phyloP scores from a whole-genome alignment of 2,329 filamentous ascomycete genomes.

The Exophiala aquamarina region DNA sequence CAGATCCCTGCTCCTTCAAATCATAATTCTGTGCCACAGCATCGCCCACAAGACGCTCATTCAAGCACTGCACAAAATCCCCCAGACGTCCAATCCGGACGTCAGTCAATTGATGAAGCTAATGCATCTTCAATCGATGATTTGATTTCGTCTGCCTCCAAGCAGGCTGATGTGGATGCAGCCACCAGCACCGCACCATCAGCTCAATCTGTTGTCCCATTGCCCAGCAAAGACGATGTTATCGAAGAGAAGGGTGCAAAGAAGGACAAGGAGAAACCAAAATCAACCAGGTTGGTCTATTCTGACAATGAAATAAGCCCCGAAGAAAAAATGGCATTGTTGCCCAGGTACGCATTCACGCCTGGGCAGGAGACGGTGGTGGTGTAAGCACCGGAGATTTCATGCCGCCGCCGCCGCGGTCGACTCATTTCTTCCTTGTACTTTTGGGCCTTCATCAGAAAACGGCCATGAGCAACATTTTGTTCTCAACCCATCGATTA shows the following conservation, averaged over 20 bases:
- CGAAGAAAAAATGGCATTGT: conserved; percentile 82
- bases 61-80: conserved; percentile 15
- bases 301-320: conserved; percentile 76
- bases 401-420: neutral
- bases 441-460: neutral
- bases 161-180: conserved; percentile 40
- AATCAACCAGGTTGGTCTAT: conserved; percentile 72
- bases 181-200: conserved; percentile 21
- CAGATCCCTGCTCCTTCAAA: conserved; percentile 39
- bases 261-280: conserved; percentile 60
- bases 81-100: conserved; percentile 19
- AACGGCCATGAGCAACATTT: neutral
- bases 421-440: neutral
- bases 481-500: too few relatives aligned
- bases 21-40: conserved; percentile 23
- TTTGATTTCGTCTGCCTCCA: conserved; percentile 50
- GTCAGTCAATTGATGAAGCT: conserved; percentile 26
- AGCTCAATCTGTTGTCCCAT: conserved; percentile 16
- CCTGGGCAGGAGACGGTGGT: conserved; percentile 41
- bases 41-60: conserved; percentile 19
- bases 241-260: conserved; percentile 63
- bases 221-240: conserved; percentile 38
- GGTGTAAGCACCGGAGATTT: conserved; percentile 12
- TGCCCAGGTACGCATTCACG: conserved; percentile 73
- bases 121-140: conserved; percentile 50